A percentile compares a stretch with the other conserved stretches of the same genome.
Conservation (phyloP, 2,329 filamentous ascomycete genomes). For the Phaeosphaeriaceae sp. region DNA sequence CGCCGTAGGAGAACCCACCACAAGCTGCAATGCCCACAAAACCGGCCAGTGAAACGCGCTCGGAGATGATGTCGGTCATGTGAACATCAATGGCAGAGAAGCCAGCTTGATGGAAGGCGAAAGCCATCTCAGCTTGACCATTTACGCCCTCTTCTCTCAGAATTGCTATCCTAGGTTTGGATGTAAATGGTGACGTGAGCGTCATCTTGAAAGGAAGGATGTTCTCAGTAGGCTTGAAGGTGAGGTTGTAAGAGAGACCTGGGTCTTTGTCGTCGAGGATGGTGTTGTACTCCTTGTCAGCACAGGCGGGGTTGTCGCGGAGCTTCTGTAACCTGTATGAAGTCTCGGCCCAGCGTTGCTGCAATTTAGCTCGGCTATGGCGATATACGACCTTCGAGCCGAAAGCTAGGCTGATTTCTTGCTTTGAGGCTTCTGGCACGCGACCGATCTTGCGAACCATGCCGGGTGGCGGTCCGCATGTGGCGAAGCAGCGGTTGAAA, state of each 20-base stretch:
- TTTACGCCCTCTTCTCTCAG: slow-evolving; percentile 96
- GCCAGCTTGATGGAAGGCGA: slow-evolving; percentile 88
- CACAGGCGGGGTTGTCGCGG: slow-evolving; percentile 85
- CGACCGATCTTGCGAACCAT: slow-evolving; percentile 85
- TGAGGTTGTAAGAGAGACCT: slow-evolving; percentile 83
- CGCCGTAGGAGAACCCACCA: slow-evolving; percentile 94
- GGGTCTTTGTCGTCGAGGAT: slow-evolving; percentile 79
- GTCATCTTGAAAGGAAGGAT: slow-evolving; percentile 73
- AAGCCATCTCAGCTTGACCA: slow-evolving; percentile 96
- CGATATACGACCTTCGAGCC: slow-evolving; percentile 72
- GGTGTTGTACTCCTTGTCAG: slow-evolving; percentile 79
- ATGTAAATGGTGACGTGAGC: slow-evolving; percentile 66
- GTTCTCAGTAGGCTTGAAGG: slow-evolving; percentile 79
- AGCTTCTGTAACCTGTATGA: slow-evolving; percentile 91
- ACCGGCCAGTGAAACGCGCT: slow-evolving; percentile 77
- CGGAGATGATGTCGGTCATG: slow-evolving; percentile 90
- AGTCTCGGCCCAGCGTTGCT: slow-evolving; percentile 87
- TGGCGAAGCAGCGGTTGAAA: slow-evolving; percentile 90
- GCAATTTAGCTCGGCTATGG: slow-evolving; percentile 74
- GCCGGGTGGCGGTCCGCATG: slow-evolving; percentile 81
- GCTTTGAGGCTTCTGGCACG: slow-evolving; percentile 72
- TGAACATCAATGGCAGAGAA: slow-evolving; percentile 94
- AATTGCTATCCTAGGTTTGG: slow-evolving; percentile 82
- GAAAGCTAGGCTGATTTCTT: slow-evolving; percentile 78
- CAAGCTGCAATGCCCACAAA: slow-evolving; percentile 93